Evolutionary conservation across 2,329 filamentous ascomycete species (phyloP).

Genomic region (Ceratocystis eucalypticola): DNA sequence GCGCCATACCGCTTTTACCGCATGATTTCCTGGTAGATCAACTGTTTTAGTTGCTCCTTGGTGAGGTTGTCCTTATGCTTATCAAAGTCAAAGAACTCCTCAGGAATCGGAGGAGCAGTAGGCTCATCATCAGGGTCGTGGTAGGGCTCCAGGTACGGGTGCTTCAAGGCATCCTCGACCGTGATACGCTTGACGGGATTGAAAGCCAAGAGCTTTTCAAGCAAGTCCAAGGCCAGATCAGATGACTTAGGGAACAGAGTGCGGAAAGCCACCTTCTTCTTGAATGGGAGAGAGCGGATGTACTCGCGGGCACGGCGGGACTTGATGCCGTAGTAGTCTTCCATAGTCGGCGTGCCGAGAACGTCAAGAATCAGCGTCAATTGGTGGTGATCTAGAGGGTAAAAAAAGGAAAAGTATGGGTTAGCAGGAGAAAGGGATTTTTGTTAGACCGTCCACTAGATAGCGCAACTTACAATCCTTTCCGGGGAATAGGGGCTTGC

Average conservation of each 20-base stretch:
- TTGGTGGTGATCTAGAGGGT: conserved; percentile 73
- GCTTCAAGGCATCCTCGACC: conserved; percentile 91
- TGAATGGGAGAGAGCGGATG: conserved; percentile 94
- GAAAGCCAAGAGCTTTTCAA: conserved; percentile 93
- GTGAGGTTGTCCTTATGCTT: conserved; percentile 98
- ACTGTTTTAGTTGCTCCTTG: conserved; percentile 93
- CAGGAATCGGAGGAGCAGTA: conserved; percentile 87
- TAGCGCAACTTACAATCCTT: conserved; percentile 69
- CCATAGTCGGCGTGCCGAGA: conserved; percentile 95
- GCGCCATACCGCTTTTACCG: conserved; percentile 29
- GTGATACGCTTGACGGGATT: conserved; percentile 98
- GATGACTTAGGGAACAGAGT: conserved; percentile 98
- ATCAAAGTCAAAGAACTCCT: conserved; percentile 99
- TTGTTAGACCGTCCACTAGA: not conserved
- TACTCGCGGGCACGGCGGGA: conserved; percentile 93
- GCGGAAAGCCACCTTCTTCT: conserved; percentile 99
- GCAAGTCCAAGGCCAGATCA: conserved; percentile 81
- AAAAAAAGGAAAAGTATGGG: not conserved
- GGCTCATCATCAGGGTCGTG: conserved; percentile 98
- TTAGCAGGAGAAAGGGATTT: not conserved
- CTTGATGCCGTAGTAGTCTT: conserved; percentile 99
- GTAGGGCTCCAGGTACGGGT: conserved; percentile 96
- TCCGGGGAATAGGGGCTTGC: conserved; percentile 93
- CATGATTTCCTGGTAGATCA: conserved; percentile 97
- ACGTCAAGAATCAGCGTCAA: conserved; percentile 94